Percentiles rank a stretch among this genome's conserved stretches.
Evolutionary conservation across 208 protist species (phyloP).

Genomic region (Leishmania gerbilli): DNA sequence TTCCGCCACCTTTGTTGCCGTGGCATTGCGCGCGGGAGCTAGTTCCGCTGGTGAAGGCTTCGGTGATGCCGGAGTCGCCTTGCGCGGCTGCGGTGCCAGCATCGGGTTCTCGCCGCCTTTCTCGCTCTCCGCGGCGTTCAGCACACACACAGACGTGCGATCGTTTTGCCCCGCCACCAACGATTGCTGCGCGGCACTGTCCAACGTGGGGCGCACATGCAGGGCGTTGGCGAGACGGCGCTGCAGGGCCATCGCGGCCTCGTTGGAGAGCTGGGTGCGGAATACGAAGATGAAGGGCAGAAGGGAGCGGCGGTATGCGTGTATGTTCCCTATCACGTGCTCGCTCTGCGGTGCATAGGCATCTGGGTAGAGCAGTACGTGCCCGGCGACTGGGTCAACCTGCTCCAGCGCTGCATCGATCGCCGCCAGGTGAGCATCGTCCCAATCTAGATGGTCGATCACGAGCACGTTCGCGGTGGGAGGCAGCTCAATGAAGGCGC

Average conservation of each 20-base stretch:
- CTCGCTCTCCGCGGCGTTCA: conserved; percentile 24
- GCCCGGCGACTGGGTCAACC: conserved; percentile 20
- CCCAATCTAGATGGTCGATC: conserved; percentile 30
- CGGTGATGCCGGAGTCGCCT: neutral
- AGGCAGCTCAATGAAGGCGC: conserved; percentile 31
- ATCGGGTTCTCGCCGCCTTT: conserved; percentile 32
- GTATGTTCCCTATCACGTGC: conserved; percentile 15
- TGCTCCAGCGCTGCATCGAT: conserved; percentile 19
- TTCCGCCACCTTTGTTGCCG: neutral
- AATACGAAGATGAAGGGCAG: conserved; percentile 45
- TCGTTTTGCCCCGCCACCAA: conserved; percentile 22
- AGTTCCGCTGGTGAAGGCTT: neutral
- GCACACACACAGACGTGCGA: conserved; percentile 27
- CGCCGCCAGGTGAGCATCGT: neutral
- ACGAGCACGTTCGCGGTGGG: conserved; percentile 46
- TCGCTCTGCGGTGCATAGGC: conserved; percentile 29
- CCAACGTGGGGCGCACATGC: conserved; percentile 15
- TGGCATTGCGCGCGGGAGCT: neutral
- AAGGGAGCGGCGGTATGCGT: conserved; percentile 9
- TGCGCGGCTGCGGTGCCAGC: conserved; percentile 13
- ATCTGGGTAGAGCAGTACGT: conserved; percentile 32
- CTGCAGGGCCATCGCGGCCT: conserved; percentile 15
- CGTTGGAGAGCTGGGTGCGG: conserved; percentile 24
- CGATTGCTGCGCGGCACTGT: conserved; percentile 22
- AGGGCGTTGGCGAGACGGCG: conserved; percentile 27